phyloP scores from a whole-genome alignment of 768 basidiomycete species.

The Tulasnella sp. region DNA sequence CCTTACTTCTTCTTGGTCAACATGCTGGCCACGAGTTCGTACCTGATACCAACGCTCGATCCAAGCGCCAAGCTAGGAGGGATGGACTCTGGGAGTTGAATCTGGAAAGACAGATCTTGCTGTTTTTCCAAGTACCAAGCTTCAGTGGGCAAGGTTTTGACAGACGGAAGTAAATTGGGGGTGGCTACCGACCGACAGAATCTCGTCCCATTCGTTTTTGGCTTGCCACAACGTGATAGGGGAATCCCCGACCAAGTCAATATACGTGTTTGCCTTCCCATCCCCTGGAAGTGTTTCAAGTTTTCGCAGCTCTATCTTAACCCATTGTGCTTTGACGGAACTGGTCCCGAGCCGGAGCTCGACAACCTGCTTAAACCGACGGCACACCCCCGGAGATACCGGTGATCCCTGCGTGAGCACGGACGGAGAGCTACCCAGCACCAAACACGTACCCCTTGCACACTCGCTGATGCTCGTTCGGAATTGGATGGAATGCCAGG shows the following conservation, averaged over 20 bases:
- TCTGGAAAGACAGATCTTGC: constrained; percentile 87
- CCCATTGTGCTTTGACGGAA: constrained; percentile 87
- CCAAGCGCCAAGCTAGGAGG: constrained; percentile 82
- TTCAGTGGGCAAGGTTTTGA: constrained; percentile 17
- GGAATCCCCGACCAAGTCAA: constrained; percentile 75
- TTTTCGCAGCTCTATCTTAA: constrained; percentile 86
- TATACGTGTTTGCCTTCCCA: constrained; percentile 64
- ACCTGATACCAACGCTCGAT: constrained; percentile 75
- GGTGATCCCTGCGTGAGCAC: constrained; percentile 30
- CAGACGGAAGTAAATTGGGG: constrained; percentile 2
- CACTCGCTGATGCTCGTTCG: constrained; percentile 76
- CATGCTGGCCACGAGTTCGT: constrained; percentile 84
- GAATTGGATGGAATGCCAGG: constrained; percentile 82
- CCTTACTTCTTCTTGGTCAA: constrained; percentile 77
- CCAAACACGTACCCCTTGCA: constrained; percentile 67
- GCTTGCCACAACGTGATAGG: constrained; percentile 82
- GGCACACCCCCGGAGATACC: not conserved
- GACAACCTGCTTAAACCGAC: constrained; percentile 55
- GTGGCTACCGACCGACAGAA: constrained; percentile 56
- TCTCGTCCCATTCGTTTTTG: constrained; percentile 63
- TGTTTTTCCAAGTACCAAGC: constrained; percentile 40
- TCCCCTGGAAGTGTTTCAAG: constrained; percentile 78
- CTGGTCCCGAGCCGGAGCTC: constrained; percentile 71
- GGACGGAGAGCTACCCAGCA: constrained; percentile 3
- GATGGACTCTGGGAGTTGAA: constrained; percentile 88